Conservation (phyloP, 2,329 filamentous ascomycete genomes). For the Aspergillus tamarii region DNA sequence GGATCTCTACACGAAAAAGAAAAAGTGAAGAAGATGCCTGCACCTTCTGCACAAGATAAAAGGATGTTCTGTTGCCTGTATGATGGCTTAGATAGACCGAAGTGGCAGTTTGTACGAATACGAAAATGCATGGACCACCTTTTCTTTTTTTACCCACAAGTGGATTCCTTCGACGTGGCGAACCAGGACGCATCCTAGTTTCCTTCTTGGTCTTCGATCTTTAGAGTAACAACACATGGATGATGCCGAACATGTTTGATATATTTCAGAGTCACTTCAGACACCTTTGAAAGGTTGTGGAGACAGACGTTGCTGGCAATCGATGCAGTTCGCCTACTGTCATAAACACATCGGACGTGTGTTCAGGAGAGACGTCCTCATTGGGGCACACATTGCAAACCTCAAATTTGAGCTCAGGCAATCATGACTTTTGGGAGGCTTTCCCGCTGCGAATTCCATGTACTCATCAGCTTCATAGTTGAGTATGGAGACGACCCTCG, state of each 20-base stretch:
- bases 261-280: no score
- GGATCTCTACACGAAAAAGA: neutral
- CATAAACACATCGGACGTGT: no score
- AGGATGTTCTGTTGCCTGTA: neutral
- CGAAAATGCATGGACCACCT: neutral
- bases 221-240: no score
- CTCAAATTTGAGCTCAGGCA: neutral
- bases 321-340: no score
- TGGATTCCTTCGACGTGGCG: neutral
- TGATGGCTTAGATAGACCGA: neutral
- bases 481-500: slow-evolving; percentile 32
- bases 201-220: no score
- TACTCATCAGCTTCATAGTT: slow-evolving; percentile 33
- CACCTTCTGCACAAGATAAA: neutral
- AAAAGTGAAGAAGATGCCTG: no score
- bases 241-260: no score
- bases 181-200: neutral
- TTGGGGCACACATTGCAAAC: neutral
- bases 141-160: neutral
- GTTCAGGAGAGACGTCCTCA: no score
- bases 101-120: neutral
- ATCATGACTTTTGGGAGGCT: neutral
- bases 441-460: slow-evolving; percentile 24
- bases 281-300: no score
- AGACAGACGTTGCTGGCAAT: no score